Evolutionary conservation across 1,284 basidiomycete genomes (phyloP).

Genomic region (Ganoderma multipileum): DNA sequence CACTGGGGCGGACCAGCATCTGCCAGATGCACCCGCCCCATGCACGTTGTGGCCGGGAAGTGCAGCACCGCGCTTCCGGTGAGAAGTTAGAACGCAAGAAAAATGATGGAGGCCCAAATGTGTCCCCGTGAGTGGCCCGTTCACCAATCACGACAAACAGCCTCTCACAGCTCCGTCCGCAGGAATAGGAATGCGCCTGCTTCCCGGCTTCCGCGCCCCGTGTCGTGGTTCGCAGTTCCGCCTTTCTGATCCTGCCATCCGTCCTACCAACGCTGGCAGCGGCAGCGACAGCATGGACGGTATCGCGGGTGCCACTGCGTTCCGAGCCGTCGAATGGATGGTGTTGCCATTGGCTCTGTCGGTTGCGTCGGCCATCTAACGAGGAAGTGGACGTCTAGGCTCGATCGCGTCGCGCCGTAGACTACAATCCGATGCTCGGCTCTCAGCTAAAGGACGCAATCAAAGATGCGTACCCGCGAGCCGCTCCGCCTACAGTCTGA

Average conservation of each 20-base stretch:
- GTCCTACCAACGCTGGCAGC: slow-evolving; percentile 1
- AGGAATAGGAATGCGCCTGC: slow-evolving; percentile 8
- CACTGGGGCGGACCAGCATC: background rate
- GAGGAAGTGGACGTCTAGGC: background rate
- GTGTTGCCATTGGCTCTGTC: background rate
- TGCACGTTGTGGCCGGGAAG: slow-evolving; percentile 1
- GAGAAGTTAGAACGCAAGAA: background rate
- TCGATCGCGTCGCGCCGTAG: background rate
- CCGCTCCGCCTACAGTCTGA: background rate
- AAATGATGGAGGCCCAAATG: background rate
- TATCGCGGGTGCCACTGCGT: background rate
- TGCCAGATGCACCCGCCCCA: background rate
- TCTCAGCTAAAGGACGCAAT: background rate
- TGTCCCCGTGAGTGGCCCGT: slow-evolving; percentile 18
- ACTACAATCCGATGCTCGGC: background rate
- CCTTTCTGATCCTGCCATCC: background rate
- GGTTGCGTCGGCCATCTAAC: background rate
- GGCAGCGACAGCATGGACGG: no score
- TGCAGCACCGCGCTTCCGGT: background rate
- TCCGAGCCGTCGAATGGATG: background rate
- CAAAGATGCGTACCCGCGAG: slow-evolving; percentile 5
- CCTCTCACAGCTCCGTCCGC: slow-evolving; percentile 28
- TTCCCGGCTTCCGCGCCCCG: background rate
- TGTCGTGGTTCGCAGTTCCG: background rate
- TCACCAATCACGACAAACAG: slow-evolving; percentile 12